Conservation (phyloP, 2,329 filamentous ascomycete species). For the Myriosclerotinia duriaeana region DNA sequence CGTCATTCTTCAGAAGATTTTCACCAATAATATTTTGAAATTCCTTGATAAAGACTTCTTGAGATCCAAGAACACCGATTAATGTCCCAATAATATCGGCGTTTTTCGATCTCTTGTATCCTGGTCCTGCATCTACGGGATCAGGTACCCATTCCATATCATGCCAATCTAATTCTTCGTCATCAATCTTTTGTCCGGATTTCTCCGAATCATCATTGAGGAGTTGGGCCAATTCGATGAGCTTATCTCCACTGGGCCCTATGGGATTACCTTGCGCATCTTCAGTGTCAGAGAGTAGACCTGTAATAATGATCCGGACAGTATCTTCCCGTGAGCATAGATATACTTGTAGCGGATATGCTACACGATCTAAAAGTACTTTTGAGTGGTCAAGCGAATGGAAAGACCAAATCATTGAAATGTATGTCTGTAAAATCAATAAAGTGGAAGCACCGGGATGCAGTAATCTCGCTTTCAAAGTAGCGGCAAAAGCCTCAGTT, state of each 20-base stretch:
- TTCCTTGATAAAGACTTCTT: slow-evolving; percentile 91
- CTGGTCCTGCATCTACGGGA: slow-evolving; percentile 86
- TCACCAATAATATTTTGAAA: slow-evolving; percentile 88
- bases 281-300: slow-evolving; percentile 64
- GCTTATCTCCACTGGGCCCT: slow-evolving; percentile 49
- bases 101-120: slow-evolving; percentile 85
- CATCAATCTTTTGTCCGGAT: slow-evolving; percentile 53
- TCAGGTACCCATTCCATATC: slow-evolving; percentile 94
- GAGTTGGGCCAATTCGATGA: slow-evolving; percentile 66
- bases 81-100: slow-evolving; percentile 91
- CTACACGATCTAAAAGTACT: slow-evolving; percentile 72
- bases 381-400: slow-evolving; percentile 74
- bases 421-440: slow-evolving; percentile 74
- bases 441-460: slow-evolving; percentile 75
- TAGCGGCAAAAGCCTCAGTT: slow-evolving; percentile 65
- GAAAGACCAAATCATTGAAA: slow-evolving; percentile 75
- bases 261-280: slow-evolving; percentile 41
- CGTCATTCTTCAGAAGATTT: slow-evolving; percentile 66
- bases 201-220: slow-evolving; percentile 50
- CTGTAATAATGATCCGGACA: slow-evolving; percentile 73
- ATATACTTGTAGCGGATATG: slow-evolving; percentile 71
- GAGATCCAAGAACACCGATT: slow-evolving; percentile 82
- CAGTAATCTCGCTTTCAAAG: slow-evolving; percentile 65
- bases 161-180: slow-evolving; percentile 79
- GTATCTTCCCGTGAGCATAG: slow-evolving; percentile 75